These are phyloP conservation scores for Coprinellus aureogranulatus DNA, from an alignment of 768 basidiomycete species.

Conservation along the genomic window DNA sequence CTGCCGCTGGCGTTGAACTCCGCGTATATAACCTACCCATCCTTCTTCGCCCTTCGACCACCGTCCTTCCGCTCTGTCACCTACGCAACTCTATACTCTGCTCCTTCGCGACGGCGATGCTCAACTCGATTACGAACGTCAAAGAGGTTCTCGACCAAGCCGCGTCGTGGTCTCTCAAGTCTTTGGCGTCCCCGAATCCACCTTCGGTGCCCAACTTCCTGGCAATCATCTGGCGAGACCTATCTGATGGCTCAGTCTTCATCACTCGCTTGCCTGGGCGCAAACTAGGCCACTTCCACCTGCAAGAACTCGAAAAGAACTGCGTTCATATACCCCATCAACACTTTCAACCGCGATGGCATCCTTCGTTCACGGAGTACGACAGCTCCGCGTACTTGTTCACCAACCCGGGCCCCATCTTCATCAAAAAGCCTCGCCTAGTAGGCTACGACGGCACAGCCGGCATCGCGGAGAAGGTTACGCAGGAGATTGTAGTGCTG, in stretches of 20 bases:
- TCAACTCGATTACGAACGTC: background rate
- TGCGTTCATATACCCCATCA: background rate
- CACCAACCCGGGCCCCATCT: background rate
- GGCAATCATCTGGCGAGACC: slow-evolving; percentile 9
- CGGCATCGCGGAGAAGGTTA: slow-evolving; percentile 5
- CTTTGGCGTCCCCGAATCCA: slow-evolving; percentile 1
- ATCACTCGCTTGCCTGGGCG: slow-evolving; percentile 6
- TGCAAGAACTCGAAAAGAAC: background rate
- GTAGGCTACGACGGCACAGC: slow-evolving; percentile 10
- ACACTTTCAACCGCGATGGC: slow-evolving; percentile 10
- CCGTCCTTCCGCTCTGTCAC: background rate
- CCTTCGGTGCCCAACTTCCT: slow-evolving; percentile 7
- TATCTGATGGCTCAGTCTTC: background rate
- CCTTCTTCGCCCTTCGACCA: background rate
- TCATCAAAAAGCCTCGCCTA: slow-evolving; percentile 11
- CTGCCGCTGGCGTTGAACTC: too few species aligned
- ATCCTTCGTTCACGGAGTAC: slow-evolving; percentile 1
- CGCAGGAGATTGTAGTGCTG: slow-evolving; percentile 13
- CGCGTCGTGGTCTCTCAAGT: slow-evolving; percentile 9
- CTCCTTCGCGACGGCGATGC: background rate
- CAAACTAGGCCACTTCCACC: slow-evolving; percentile 2
- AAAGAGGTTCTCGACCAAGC: slow-evolving; percentile 10
- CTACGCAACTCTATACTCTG: background rate
- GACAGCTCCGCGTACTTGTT: slow-evolving; percentile 3
- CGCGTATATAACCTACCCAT: background rate